Evolutionary conservation across 2,329 filamentous ascomycete species (phyloP).

Genomic region (Cladophialophora chaetospira): DNA sequence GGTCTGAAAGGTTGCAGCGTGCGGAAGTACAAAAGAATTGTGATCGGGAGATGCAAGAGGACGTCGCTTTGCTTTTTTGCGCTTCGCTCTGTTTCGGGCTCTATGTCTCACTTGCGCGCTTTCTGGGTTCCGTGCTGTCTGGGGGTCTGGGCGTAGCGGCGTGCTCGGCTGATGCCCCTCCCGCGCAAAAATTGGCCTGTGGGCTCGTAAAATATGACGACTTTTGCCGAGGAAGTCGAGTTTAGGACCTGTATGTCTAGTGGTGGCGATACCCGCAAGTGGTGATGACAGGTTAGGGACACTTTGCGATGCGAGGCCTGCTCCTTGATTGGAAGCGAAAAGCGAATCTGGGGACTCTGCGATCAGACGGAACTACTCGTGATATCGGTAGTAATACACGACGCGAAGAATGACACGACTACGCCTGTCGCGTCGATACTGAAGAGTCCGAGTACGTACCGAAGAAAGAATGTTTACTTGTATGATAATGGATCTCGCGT

Average conservation of each 20-base stretch:
- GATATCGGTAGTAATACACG: slow-evolving; percentile 8
- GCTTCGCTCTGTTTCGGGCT: neutral
- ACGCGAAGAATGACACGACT: slow-evolving; percentile 1
- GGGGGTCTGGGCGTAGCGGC: neutral
- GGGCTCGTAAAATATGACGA: slow-evolving; percentile 9
- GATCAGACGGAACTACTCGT: slow-evolving; percentile 13
- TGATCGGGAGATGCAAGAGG: slow-evolving; percentile 17
- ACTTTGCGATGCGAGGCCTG: neutral
- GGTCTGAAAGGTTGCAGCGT: slow-evolving; percentile 1
- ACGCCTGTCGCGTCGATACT: slow-evolving; percentile 1
- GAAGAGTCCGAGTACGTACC: neutral
- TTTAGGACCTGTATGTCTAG: neutral
- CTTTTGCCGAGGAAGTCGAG: neutral
- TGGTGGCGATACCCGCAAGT: slow-evolving; percentile 8
- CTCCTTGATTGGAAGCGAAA: neutral
- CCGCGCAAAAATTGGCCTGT: slow-evolving; percentile 3
- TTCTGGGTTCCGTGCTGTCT: neutral
- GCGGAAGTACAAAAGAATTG: slow-evolving; percentile 12
- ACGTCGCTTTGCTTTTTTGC: neutral
- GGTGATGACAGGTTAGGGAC: neutral
- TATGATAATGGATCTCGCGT: too few species aligned
- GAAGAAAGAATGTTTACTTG: too few species aligned
- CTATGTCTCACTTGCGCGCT: slow-evolving; percentile 1
- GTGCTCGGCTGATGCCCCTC: neutral
- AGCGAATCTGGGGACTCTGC: slow-evolving; percentile 14